Conservation (phyloP, 306 rosid genomes). For the Cicer chorassanicum region DNA sequence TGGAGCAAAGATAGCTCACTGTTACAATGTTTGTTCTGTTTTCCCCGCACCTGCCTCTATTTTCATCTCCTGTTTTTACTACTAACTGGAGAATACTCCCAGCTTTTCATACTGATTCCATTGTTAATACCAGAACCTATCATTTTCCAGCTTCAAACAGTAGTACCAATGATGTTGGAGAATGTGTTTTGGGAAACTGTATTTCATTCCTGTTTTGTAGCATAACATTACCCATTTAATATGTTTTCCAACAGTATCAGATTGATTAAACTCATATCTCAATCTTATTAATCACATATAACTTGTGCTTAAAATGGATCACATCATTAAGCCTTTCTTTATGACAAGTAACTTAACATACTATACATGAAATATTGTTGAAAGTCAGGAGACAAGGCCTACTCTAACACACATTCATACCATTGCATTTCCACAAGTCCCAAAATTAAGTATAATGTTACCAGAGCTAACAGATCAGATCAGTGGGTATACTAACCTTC, state of each 20-base stretch:
- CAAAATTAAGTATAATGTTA: slow-evolving; percentile 36
- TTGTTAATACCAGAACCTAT: background rate
- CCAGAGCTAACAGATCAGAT: slow-evolving; percentile 28
- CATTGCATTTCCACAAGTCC: slow-evolving; percentile 31
- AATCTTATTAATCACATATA: slow-evolving; percentile 7
- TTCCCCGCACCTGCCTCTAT: background rate
- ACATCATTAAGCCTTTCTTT: slow-evolving; percentile 5
- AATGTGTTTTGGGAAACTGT: background rate
- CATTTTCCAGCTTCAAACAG: slow-evolving; percentile 6
- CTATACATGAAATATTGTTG: slow-evolving; percentile 33
- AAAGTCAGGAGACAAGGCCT: slow-evolving; percentile 19
- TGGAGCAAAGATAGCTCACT: slow-evolving; percentile 6
- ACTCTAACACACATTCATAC: slow-evolving; percentile 7
- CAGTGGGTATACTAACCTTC: slow-evolving; percentile 66
- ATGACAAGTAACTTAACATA: slow-evolving; percentile 36
- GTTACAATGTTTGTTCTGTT: background rate
- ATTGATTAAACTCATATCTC: slow-evolving; percentile 29
- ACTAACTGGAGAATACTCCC: slow-evolving; percentile 7
- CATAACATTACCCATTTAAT: slow-evolving; percentile 17
- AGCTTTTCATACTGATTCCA: background rate
- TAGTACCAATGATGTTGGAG: background rate
- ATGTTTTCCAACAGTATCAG: slow-evolving; percentile 32
- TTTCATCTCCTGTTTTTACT: slow-evolving; percentile 29
- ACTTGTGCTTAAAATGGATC: slow-evolving; percentile 22
- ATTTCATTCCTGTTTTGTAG: slow-evolving; percentile 20